A percentile compares a stretch with the other conserved stretches of the same genome.
These are phyloP conservation scores for Macrophomina tecta DNA, from an alignment of 2,329 filamentous ascomycete genomes.

Conservation along the genomic window DNA sequence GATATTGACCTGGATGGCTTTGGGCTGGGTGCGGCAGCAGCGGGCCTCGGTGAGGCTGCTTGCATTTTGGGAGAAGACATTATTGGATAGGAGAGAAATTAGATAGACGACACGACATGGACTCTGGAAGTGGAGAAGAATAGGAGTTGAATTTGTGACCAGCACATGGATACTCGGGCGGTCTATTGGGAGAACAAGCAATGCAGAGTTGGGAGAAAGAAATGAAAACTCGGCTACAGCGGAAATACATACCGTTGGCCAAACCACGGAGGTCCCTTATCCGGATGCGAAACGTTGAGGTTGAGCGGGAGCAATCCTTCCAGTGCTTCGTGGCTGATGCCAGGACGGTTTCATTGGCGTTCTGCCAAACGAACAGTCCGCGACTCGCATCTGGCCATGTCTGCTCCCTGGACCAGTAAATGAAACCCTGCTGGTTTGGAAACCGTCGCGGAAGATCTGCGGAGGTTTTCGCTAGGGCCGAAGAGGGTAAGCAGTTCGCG, in stretches of 20 bases:
- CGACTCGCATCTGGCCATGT: not conserved
- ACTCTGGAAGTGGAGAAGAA: not conserved
- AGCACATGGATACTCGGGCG: constrained; percentile 22
- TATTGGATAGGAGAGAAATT: not conserved
- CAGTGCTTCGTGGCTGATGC: constrained; percentile 2
- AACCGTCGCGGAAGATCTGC: constrained; percentile 16
- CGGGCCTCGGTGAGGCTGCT: not conserved
- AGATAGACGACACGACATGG: not conserved
- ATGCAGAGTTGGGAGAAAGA: not conserved
- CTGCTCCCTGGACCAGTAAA: not conserved
- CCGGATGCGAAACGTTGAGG: not conserved
- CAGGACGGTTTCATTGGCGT: constrained; percentile 1
- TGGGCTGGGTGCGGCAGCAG: not conserved
- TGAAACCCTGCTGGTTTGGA: constrained; percentile 7
- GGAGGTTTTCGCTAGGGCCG: not conserved
- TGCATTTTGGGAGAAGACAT: constrained; percentile 13
- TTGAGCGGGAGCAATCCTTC: not conserved
- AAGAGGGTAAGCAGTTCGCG: not conserved
- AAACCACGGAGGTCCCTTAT: not conserved
- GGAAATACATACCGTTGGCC: not conserved
- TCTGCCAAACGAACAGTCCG: not conserved
- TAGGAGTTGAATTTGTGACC: constrained; percentile 15
- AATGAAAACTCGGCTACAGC: not conserved
- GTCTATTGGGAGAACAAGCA: not conserved
- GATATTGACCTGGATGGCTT: not conserved